Evolutionary conservation across 352 stramenopile species (phyloP), one percentile per base, ranked within the genome.

Genomic region (Globisporangium apiculatum): DNA sequence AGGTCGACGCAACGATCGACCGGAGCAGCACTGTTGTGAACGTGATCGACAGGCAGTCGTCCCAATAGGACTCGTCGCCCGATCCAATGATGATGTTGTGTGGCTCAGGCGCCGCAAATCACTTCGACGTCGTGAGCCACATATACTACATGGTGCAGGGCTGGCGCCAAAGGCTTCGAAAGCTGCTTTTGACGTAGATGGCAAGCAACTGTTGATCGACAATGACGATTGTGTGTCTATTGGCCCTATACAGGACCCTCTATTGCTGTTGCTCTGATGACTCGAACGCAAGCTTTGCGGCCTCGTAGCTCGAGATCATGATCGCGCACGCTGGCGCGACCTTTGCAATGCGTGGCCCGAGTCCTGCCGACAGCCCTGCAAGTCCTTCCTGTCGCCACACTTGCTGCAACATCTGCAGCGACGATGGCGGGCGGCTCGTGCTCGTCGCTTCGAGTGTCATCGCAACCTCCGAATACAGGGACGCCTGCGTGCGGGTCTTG

Each of bases 401-500:
- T 11, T 85, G 71, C 24, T 18, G 51, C 52, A 90, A 60, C 65
- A 89, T 73, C 56, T 75, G 61, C 35, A 60, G 17, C 12, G 83
- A 71, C 14, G 66, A 75, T 35, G 56, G 63, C 42, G 55, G 15
- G 12, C 36, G 37, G 31, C 18, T 41, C 18, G 6, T 9, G 15
- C n/a, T 4, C 15, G 49, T 7, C 54, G 51, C 31, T n/a, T 51
- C 24, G 35, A 3, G 60, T 41, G 7, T 31, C 12, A 58, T 51
- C 47, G 63, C 57, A 15, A 60, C 65, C 31, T 71, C 63, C 47
- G 59, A 68, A 61, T 81, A 89, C 10, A 78, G 65, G 38, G 79
- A 68, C 15, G 90, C 72, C 62, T 95, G 84, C 48, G 75, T 69
- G 14, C 92, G 77, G 11, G 93, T 98, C 71, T 98, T 99, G 65